These are phyloP conservation scores for Apiospora aurea DNA, from an alignment of 2,329 filamentous ascomycete species.

Conservation along the genomic window DNA sequence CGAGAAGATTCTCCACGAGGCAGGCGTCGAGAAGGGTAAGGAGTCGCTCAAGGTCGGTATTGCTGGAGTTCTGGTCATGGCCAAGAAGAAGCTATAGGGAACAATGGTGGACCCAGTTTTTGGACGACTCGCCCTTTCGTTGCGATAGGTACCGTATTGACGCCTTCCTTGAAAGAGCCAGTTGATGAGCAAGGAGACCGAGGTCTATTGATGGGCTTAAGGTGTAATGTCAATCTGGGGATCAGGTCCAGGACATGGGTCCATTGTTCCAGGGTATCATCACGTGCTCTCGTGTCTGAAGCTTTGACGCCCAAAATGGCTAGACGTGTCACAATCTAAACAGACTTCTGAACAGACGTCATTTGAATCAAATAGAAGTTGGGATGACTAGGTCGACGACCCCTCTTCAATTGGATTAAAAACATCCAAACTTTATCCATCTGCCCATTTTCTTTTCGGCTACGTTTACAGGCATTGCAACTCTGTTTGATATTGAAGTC, in stretches of 20 bases:
- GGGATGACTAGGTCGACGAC: neutral
- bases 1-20: constrained; percentile 40
- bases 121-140: too few relatives aligned
- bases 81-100: constrained; percentile 23
- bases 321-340: neutral
- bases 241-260: neutral
- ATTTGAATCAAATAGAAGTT: neutral
- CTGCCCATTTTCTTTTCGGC: neutral
- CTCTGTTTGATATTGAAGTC: neutral
- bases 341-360: neutral
- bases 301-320: neutral
- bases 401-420: neutral
- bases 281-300: neutral
- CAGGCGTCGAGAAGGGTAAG: constrained; percentile 44
- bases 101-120: too few relatives aligned
- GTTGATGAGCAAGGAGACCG: neutral
- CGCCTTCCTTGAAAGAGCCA: too few relatives aligned
- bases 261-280: neutral
- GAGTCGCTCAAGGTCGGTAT: constrained; percentile 37
- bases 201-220: neutral
- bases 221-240: neutral
- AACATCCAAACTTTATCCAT: neutral
- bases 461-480: neutral
- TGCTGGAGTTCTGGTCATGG: constrained; percentile 22
- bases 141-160: neutral